Conservation (phyloP, 2,329 filamentous ascomycete species). For the Pseudocercospora eumusae region DNA sequence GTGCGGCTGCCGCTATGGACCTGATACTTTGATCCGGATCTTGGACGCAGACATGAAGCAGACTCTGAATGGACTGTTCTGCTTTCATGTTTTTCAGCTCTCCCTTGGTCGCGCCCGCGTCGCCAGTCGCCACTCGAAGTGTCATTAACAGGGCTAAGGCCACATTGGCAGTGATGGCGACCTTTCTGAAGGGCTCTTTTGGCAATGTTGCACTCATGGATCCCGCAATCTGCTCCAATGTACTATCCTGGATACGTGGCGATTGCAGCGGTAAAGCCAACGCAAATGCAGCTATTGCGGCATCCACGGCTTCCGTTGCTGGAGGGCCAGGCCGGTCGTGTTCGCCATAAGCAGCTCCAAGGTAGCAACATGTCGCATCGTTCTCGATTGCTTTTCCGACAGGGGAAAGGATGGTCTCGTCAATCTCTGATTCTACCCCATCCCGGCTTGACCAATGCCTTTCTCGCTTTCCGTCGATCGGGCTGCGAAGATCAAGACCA, state of each 20-base stretch:
- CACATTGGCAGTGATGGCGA: conserved; percentile 88
- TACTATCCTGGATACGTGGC: conserved; percentile 90
- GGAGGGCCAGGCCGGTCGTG: conserved; percentile 66
- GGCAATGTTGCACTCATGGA: conserved; percentile 81
- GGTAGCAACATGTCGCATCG: conserved; percentile 80
- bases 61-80: conserved; percentile 67
- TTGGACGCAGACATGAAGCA: conserved; percentile 77
- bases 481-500: conserved; percentile 70
- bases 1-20: conserved; percentile 77
- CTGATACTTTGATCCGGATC: conserved; percentile 85
- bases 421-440: conserved; percentile 66
- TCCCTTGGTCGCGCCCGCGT: conserved; percentile 71
- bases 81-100: conserved; percentile 73
- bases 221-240: conserved; percentile 88
- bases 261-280: conserved; percentile 87
- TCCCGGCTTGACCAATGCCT: conserved; percentile 45
- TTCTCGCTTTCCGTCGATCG: conserved; percentile 65
- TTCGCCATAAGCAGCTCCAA: conserved; percentile 41
- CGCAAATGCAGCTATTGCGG: conserved; percentile 89
- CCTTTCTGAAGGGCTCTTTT: conserved; percentile 82
- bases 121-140: conserved; percentile 79
- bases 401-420: conserved; percentile 58
- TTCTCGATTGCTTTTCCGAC: conserved; percentile 84
- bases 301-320: conserved; percentile 89
- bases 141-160: conserved; percentile 77